Evolutionary conservation across 208 protist species (phyloP).

Genomic region (Trichomonas vaginalis): DNA sequence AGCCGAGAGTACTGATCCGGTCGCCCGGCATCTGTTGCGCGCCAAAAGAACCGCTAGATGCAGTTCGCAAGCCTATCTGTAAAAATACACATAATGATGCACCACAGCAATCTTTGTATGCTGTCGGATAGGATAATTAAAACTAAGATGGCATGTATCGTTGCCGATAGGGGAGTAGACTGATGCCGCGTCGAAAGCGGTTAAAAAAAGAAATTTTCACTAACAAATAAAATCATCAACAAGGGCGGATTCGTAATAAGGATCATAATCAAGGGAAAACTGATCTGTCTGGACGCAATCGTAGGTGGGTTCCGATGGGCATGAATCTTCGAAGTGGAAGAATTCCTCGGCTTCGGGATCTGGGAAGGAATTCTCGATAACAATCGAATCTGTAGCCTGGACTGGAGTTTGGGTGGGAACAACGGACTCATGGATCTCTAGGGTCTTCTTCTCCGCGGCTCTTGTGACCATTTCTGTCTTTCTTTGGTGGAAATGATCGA

Average conservation of each 20-base stretch:
- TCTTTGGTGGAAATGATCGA: too few relatives aligned
- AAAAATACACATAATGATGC: neutral
- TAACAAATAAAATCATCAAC: neutral
- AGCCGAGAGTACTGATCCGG: neutral
- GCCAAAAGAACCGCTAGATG: neutral
- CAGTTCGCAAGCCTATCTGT: neutral
- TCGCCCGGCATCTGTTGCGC: neutral
- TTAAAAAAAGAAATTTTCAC: neutral
- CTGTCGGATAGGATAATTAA: neutral
- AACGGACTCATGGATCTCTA: too few relatives aligned
- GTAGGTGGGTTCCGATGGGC: too few relatives aligned
- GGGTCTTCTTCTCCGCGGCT: too few relatives aligned
- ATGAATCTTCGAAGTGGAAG: too few relatives aligned
- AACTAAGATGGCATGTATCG: neutral
- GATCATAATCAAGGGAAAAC: too few relatives aligned
- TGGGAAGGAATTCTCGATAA: too few relatives aligned
- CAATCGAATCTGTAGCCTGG: too few relatives aligned
- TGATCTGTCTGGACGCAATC: too few relatives aligned
- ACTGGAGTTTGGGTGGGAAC: too few relatives aligned
- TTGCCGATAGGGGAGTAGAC: neutral
- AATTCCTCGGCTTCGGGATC: too few relatives aligned
- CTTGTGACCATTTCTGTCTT: too few relatives aligned
- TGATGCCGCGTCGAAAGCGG: neutral
- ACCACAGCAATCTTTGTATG: neutral
- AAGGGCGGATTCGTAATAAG: neutral